phyloP scores from a whole-genome alignment of 495 filamentous ascomycete genomes.

The Ramalina intermedia region DNA sequence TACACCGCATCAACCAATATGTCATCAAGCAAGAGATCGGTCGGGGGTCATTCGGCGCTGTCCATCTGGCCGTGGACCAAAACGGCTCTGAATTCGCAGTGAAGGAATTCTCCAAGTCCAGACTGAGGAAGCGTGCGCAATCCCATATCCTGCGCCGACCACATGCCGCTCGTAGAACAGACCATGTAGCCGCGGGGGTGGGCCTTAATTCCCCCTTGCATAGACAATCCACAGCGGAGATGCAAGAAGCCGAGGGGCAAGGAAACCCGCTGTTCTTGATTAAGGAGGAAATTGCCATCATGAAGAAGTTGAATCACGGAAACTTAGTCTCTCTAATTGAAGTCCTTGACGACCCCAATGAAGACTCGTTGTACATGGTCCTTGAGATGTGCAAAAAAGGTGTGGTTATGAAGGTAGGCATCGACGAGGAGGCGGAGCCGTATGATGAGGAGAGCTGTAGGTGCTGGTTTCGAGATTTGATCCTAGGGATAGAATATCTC shows the following conservation, averaged over 20 bases:
- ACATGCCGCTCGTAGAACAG: slow-evolving; percentile 36
- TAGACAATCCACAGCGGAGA: slow-evolving; percentile 33
- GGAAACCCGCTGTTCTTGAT: slow-evolving; percentile 78
- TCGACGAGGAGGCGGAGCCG: slow-evolving; percentile 70
- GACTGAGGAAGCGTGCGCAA: slow-evolving; percentile 82
- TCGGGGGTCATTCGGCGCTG: slow-evolving; percentile 85
- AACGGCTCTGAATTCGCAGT: slow-evolving; percentile 89
- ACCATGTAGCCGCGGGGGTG: slow-evolving; percentile 33
- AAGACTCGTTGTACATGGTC: slow-evolving; percentile 96
- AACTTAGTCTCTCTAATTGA: slow-evolving; percentile 90
- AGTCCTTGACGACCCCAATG: slow-evolving; percentile 86
- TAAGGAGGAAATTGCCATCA: slow-evolving; percentile 93
- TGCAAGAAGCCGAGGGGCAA: slow-evolving; percentile 39
- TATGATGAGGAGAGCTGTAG: slow-evolving; percentile 75
- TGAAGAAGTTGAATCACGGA: slow-evolving; percentile 93
- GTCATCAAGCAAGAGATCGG: slow-evolving; percentile 91
- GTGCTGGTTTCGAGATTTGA: slow-evolving; percentile 88
- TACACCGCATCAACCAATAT: slow-evolving; percentile 89
- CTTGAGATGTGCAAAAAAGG: slow-evolving; percentile 98
- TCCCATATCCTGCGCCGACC: slow-evolving; percentile 74
- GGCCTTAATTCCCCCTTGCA: slow-evolving; percentile 53
- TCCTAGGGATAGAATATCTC: slow-evolving; percentile 90
- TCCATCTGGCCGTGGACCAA: slow-evolving; percentile 83
- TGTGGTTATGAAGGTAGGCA: slow-evolving; percentile 88
- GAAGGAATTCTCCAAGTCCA: slow-evolving; percentile 93